Conservation (phyloP, 129 eudicot species). For the Flaveria trinervia region DNA sequence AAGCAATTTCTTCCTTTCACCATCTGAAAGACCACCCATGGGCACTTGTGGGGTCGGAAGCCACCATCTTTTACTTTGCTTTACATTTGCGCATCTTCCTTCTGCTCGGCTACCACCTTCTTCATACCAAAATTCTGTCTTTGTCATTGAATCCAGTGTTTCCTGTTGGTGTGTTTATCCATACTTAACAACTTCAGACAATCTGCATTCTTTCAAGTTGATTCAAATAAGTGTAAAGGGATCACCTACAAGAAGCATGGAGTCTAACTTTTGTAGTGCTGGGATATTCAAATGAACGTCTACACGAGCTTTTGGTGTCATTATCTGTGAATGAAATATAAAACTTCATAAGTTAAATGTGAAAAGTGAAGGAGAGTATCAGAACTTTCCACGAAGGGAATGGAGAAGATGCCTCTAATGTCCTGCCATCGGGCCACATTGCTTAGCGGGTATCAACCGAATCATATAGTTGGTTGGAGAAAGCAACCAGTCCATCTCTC, state of each 20-base stretch:
- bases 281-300: slow-evolving; percentile 87
- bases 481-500: slow-evolving; percentile 97
- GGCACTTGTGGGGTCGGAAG: slow-evolving; percentile 92
- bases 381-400: not conserved
- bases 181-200: slow-evolving; percentile 21
- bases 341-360: not conserved
- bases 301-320: slow-evolving; percentile 95
- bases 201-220: not conserved
- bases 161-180: slow-evolving; percentile 44
- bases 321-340: slow-evolving; percentile 52
- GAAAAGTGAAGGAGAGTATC: not conserved
- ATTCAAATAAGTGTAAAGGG: slow-evolving; percentile 20
- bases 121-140: slow-evolving; percentile 86
- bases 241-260: slow-evolving; percentile 88
- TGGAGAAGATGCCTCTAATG: slow-evolving; percentile 58
- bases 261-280: slow-evolving; percentile 81
- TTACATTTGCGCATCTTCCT: slow-evolving; percentile 54
- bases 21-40: slow-evolving; percentile 68
- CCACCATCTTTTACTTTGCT: slow-evolving; percentile 94
- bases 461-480: slow-evolving; percentile 91
- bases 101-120: slow-evolving; percentile 90
- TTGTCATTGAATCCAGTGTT: slow-evolving; percentile 70
- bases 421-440: slow-evolving; percentile 64
- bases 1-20: slow-evolving; percentile 64
- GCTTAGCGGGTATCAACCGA: slow-evolving; percentile 91